phyloP scores from a whole-genome alignment of 768 basidiomycete species.

The Rhodotorula paludigena region DNA sequence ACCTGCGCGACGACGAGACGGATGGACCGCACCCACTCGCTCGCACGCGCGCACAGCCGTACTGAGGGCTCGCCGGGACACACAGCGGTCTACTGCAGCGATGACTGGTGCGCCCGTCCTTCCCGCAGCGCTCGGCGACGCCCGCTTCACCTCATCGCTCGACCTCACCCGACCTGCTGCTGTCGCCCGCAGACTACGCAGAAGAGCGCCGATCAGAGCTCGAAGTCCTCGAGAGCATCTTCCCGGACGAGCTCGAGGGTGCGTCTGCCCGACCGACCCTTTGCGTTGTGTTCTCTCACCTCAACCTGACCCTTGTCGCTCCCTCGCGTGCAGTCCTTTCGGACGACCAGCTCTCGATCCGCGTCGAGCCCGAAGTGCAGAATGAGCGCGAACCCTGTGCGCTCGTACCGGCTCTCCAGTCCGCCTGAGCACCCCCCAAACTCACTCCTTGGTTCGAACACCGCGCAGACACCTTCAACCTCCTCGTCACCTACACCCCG shows the following conservation, averaged over 20 bases:
- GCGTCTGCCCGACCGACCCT: slow-evolving; percentile 47
- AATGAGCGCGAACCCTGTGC: slow-evolving; percentile 58
- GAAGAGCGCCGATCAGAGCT: slow-evolving; percentile 32
- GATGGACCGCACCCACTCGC: too few species aligned
- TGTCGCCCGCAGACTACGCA: slow-evolving; percentile 29
- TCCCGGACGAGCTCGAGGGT: slow-evolving; percentile 89
- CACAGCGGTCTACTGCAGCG: not conserved
- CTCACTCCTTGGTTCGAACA: not conserved
- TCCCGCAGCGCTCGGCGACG: not conserved
- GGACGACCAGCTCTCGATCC: slow-evolving; percentile 72
- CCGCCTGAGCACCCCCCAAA: not conserved
- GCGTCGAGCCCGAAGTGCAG: slow-evolving; percentile 77
- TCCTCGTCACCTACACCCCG: slow-evolving; percentile 71
- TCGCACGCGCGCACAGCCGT: not conserved
- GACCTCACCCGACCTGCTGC: not conserved
- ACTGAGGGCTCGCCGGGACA: not conserved
- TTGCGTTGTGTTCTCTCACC: not conserved
- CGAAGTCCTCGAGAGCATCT: slow-evolving; percentile 91
- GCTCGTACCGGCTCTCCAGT: slow-evolving; percentile 23
- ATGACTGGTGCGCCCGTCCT: slow-evolving; percentile 13
- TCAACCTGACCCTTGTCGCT: not conserved
- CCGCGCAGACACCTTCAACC: slow-evolving; percentile 63
- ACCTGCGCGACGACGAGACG: too few species aligned
- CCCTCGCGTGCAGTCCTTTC: slow-evolving; percentile 64
- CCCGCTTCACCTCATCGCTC: not conserved